Evolutionary conservation across 192 early-diverging fungal genomes (phyloP).

Genomic region (Backusella tuberculispora): DNA sequence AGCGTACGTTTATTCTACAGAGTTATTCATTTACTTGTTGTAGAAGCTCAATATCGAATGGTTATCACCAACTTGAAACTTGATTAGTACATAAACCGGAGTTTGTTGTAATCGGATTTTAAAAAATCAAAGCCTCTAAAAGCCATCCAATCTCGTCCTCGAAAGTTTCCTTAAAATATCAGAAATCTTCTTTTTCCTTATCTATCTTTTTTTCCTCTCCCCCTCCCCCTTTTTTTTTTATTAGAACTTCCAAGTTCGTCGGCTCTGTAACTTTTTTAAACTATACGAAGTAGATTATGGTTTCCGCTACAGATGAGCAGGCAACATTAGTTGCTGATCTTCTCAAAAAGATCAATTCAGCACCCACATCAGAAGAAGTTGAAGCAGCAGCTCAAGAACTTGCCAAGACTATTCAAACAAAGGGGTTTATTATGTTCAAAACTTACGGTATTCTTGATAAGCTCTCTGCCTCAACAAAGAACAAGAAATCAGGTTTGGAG

Average conservation of each 20-base stretch:
- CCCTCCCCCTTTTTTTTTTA: background rate
- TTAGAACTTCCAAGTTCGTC: background rate
- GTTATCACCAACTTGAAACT: no score
- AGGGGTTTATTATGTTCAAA: conserved; percentile 61
- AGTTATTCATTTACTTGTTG: no score
- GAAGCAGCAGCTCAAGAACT: conserved; percentile 51
- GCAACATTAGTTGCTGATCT: conserved; percentile 40
- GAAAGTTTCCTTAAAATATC: conserved; percentile 1
- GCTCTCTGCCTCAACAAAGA: conserved; percentile 57
- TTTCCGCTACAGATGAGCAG: conserved; percentile 24
- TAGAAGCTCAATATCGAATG: no score
- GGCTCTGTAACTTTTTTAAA: background rate
- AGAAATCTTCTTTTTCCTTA: background rate
- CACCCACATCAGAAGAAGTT: conserved; percentile 55
- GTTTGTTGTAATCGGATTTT: background rate
- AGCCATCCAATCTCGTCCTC: background rate
- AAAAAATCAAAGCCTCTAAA: conserved; percentile 9
- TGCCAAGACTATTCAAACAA: conserved; percentile 45
- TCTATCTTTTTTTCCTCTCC: background rate
- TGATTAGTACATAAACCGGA: no score
- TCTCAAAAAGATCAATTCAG: conserved; percentile 47
- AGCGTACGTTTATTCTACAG: no score
- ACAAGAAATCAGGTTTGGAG: conserved; percentile 68
- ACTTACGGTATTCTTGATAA: conserved; percentile 59
- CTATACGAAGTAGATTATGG: conserved; percentile 27